Evolutionary conservation across 257 asterid species (phyloP).

Genomic region (Solanum chilense): DNA sequence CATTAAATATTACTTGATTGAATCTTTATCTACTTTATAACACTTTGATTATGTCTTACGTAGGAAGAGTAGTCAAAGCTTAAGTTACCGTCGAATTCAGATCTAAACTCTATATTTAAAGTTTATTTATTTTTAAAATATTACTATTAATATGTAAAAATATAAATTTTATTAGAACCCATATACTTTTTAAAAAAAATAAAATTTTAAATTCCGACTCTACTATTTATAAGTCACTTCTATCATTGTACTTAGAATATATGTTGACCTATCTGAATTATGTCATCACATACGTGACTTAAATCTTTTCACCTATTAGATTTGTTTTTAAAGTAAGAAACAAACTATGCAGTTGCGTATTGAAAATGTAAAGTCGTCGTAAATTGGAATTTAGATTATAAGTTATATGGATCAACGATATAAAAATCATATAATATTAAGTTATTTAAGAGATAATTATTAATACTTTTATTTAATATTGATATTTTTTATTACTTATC

Average conservation of each 20-base stretch:
- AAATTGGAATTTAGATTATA: neutral
- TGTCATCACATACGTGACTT: neutral
- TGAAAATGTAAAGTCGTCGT: neutral
- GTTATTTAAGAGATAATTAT: neutral
- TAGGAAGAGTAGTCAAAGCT: neutral
- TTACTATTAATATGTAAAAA: neutral
- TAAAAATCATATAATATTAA: too few species aligned
- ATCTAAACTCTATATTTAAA: neutral
- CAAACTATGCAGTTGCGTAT: neutral
- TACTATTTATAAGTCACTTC: neutral
- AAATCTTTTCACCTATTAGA: neutral
- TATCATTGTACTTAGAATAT: neutral
- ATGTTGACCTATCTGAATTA: neutral
- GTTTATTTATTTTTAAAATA: neutral
- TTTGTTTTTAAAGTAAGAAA: neutral
- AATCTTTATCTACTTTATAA: neutral
- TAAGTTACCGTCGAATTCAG: neutral
- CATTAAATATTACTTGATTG: too few species aligned
- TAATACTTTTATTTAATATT: neutral
- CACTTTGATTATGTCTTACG: neutral
- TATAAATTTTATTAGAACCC: neutral
- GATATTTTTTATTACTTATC: neutral
- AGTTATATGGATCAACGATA: neutral
- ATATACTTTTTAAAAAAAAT: too few species aligned
- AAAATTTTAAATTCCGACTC: too few species aligned